Base-by-base conservation (phyloP, 305 asterid genomes). In the Caryopteris hybrid region DNA sequence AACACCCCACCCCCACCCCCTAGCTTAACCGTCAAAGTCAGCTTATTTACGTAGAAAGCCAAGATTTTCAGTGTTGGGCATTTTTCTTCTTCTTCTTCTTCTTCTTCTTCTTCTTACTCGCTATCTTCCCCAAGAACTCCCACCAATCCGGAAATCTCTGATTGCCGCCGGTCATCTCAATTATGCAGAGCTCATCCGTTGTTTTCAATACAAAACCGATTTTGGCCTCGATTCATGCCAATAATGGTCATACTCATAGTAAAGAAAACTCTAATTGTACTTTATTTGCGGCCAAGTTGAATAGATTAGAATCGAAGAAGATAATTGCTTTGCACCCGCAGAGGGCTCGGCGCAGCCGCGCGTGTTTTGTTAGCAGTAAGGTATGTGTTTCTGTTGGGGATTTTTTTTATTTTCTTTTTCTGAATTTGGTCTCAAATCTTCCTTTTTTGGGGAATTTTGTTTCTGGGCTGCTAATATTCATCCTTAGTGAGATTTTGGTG, bases 131-230 rank as follows among this genome's bases (percentile, higher is more conserved):
- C 56, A 16, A 21, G 1, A 52, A 10, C 63, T 58, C 69, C 42
- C 5, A 29, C 8, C 18, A 25, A 42, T 69, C 42, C 61, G 23
- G 52, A 39, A 69, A 20, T 48, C 34, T 25, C 42, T 60, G 36
- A n/a, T 64, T 54, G 8, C 50, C 66, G 45, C 59, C 23, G 71
- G 33, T 45, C 25, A 43, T 55, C 54, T 7, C 56, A 33, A 80
- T 62, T 72, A 93, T 93, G 99, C 99, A 91, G 81, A 71, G 85
- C 68, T 78, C 89, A 64, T 74, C 85, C 39, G 75, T 77, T 68
- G 61, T 77, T 64, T 83, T 84, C 84, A 82, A 80, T 71, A 75
- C 95, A 3, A 88, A 86, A 47, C 96, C 95, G 41, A 68, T 77
- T 20, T 60, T 87, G 74, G 83, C 88, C 55, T 86, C 90, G 48